Base-by-base conservation (phyloP, 1,284 basidiomycete species). In the Melanopsichium pennsylvanicum region DNA sequence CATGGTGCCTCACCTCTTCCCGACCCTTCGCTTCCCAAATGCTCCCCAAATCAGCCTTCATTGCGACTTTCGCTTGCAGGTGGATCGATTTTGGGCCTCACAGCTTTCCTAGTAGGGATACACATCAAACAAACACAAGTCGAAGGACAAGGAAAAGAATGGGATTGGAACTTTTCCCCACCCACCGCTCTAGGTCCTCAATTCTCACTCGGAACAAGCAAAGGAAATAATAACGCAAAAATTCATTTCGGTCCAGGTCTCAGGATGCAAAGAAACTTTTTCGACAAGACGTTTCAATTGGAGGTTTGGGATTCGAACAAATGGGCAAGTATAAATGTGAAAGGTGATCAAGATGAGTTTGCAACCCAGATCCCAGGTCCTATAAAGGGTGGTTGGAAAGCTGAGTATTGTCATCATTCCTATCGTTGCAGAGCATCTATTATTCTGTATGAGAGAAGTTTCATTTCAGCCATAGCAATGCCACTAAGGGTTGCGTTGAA, bases 341-440 rank as follows among this genome's bases (percentile, higher is more conserved):
- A n/a, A 3, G 67, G 51, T 2, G 37, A 38, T 1, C 44, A 58
- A 18, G 15, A 43, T 3, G 46, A 16, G 0, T 70, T 70, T 19
- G 67, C 51, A 7, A 70, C 67, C 3, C 42, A 49, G 15, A 63
- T 70, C 6, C 67, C 67, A 16, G 60, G 56, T 0, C 67, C 67
- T 4, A 10, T 26, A 1, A 58, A 42, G 8, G 51, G 56, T 4
- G 51, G 51, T 4, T 70, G 67, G 67, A 21, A 47, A 9, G 56
- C 67, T 0, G 56, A 19, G 0, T 70, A 70, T 25, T 70, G 67
- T 34, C 67, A 70, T 38, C 67, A 70, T 18, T 52, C 47, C 27
- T 70, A 70, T 27, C 21, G 67, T 2, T 63, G 51, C 32, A 35
- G 13, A 3, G 60, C 60, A 2, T 25, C 4, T 4, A 32, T 70